phyloP scores from a whole-genome alignment of 306 rosid genomes.

The Glycine soja region DNA sequence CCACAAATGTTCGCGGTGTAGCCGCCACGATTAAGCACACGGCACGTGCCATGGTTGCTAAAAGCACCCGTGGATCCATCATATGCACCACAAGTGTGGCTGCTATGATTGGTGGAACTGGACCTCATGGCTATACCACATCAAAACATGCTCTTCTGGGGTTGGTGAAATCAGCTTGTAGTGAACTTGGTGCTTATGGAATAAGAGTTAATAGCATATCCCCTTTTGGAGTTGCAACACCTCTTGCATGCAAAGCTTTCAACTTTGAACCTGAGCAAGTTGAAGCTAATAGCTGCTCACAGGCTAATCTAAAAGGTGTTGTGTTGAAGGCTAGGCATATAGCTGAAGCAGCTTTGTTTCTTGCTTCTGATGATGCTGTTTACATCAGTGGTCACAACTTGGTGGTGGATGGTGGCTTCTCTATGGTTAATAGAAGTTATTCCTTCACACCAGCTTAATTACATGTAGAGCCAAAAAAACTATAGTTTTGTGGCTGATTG shows the following conservation, averaged over 20 bases:
- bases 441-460: constrained; percentile 7
- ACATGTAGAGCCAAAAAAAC: not conserved
- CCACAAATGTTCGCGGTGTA: constrained; percentile 74
- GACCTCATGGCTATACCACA: constrained; percentile 68
- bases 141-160: constrained; percentile 83
- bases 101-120: constrained; percentile 67
- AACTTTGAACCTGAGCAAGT: constrained; percentile 58
- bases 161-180: constrained; percentile 67
- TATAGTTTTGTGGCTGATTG: not conserved
- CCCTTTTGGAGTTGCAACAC: constrained; percentile 87
- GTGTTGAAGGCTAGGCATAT: constrained; percentile 73
- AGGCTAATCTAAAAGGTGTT: constrained; percentile 75
- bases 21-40: constrained; percentile 75
- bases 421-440: constrained; percentile 56
- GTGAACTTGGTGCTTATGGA: constrained; percentile 81
- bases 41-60: constrained; percentile 74
- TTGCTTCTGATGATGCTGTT: constrained; percentile 78
- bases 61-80: constrained; percentile 63
- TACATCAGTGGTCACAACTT: constrained; percentile 85
- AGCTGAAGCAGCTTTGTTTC: constrained; percentile 86
- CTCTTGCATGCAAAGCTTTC: constrained; percentile 66
- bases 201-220: constrained; percentile 85
- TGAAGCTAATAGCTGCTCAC: constrained; percentile 53
- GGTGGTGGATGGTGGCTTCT: constrained; percentile 85
- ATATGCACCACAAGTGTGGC: constrained; percentile 88